phyloP scores from a whole-genome alignment of 2,329 filamentous ascomycete species.

The Colletotrichum theobromicola region DNA sequence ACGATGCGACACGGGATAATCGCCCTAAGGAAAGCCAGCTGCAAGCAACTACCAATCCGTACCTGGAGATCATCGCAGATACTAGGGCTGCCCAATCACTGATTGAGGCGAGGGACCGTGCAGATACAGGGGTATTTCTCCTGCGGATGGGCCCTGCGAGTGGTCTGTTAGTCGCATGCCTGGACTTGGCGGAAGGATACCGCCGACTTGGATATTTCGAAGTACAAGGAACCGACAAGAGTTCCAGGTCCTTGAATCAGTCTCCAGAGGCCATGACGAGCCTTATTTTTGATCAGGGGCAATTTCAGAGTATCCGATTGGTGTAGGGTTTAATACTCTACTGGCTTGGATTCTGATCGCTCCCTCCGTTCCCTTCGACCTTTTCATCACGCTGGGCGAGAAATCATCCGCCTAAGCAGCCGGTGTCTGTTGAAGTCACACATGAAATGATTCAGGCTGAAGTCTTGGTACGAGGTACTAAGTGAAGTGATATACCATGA shows the following conservation, averaged over 20 bases:
- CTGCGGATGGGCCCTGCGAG: not conserved
- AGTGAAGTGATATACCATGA: not conserved
- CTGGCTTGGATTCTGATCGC: not conserved
- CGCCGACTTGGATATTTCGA: not conserved
- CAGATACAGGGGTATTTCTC: not conserved
- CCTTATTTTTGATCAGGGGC: not conserved
- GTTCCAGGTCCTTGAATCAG: not conserved
- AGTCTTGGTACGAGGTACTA: not conserved
- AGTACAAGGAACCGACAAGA: not conserved
- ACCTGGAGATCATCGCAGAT: not conserved
- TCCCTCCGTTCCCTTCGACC: rapidly evolving
- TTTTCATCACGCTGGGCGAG: not conserved
- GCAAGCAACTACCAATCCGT: not conserved
- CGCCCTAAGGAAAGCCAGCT: not conserved
- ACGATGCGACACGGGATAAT: not conserved
- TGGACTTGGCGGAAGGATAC: not conserved
- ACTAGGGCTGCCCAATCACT: not conserved
- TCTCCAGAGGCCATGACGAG: not conserved
- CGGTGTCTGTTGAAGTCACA: not conserved
- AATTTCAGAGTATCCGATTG: not conserved
- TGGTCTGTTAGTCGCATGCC: not conserved
- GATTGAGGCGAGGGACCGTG: not conserved
- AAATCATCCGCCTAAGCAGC: not conserved
- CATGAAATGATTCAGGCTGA: not conserved
- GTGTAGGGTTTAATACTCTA: not conserved